A percentile compares a stretch with the other conserved stretches of the same genome.
Evolutionary conservation across 305 asterid genomes (phyloP).

Genomic region (Fraxinus albicans): DNA sequence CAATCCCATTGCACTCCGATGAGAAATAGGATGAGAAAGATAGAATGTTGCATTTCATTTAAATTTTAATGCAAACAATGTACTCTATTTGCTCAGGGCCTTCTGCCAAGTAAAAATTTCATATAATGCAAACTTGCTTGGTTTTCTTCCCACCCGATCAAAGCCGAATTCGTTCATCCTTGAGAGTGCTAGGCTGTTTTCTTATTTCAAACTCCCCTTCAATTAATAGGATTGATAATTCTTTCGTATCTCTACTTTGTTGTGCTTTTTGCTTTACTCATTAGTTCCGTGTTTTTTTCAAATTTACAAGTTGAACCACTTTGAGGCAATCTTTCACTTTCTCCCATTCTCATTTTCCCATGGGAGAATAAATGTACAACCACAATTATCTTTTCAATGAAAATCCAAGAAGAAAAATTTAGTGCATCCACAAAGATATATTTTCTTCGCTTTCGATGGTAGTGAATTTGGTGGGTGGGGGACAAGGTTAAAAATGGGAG

Average conservation of each 20-base stretch:
- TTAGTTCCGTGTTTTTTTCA: neutral
- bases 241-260: neutral
- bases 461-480: neutral
- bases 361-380: neutral
- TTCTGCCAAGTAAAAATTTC: neutral
- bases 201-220: neutral
- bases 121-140: neutral
- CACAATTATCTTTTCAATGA: neutral
- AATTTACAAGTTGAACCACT: neutral
- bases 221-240: neutral
- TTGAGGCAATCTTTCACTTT: neutral
- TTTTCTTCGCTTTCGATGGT: neutral
- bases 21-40: neutral
- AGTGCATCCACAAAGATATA: neutral
- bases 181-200: neutral
- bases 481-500: neutral
- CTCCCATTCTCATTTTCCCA: neutral
- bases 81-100: neutral
- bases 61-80: neutral
- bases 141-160: neutral
- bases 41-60: neutral
- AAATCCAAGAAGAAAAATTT: neutral
- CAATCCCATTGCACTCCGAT: neutral
- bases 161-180: neutral
- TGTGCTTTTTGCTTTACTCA: neutral